These are phyloP conservation scores for Umbelopsis isabellina DNA, from an alignment of 192 early-diverging fungal species.

Conservation along the genomic window DNA sequence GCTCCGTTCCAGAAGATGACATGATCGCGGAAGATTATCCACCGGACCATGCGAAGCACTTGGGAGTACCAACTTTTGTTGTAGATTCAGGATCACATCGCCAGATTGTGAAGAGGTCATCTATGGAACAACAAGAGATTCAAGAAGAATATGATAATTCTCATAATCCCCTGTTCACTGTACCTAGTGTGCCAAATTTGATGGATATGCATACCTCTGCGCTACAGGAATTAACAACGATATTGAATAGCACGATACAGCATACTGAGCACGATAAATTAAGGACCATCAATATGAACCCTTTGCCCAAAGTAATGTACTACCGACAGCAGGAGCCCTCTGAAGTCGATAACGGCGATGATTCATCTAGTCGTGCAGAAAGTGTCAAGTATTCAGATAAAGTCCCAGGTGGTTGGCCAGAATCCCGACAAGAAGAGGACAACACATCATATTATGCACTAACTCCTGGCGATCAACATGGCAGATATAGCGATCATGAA, in stretches of 20 bases:
- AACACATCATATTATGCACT: background rate
- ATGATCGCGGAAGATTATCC: background rate
- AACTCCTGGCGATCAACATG: background rate
- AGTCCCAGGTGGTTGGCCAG: conserved; percentile 40
- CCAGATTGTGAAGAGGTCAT: background rate
- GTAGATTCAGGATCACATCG: background rate
- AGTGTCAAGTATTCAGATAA: background rate
- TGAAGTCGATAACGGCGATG: background rate
- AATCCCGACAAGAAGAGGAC: conserved; percentile 27
- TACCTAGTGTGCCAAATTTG: conserved; percentile 44
- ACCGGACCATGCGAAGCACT: background rate
- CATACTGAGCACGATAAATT: background rate
- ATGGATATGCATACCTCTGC: conserved; percentile 36
- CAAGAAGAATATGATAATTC: conserved; percentile 47
- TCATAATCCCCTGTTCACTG: conserved; percentile 41
- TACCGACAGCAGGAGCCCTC: background rate
- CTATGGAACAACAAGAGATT: conserved; percentile 31
- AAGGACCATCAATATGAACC: conserved; percentile 29
- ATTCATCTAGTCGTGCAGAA: background rate
- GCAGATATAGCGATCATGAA: background rate
- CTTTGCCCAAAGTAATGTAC: conserved; percentile 31
- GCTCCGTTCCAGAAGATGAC: background rate
- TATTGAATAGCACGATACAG: conserved; percentile 36
- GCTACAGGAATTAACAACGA: conserved; percentile 33
- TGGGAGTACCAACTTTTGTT: background rate